A percentile compares a stretch with the other conserved stretches of the same genome.
Conservation (phyloP, 768 basidiomycete genomes). For the Hericium coralloides region DNA sequence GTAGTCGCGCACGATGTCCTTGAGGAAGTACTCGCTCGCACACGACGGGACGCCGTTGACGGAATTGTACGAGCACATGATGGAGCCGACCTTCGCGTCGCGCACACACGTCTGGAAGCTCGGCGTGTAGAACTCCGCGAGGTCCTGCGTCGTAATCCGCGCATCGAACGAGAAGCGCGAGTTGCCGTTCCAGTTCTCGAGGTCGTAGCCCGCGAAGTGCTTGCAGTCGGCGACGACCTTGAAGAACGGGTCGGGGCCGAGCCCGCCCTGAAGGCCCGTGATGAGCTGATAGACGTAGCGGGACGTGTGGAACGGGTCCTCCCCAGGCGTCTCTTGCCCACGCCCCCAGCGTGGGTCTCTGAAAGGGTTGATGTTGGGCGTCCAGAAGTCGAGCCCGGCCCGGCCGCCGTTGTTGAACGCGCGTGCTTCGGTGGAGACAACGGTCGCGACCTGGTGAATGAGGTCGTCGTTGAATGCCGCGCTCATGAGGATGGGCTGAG, state of each 20-base stretch:
- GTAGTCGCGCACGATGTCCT: conserved; percentile 40
- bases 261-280: conserved; percentile 46
- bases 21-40: conserved; percentile 43
- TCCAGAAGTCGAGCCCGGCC: conserved; percentile 44
- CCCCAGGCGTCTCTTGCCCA: conserved; percentile 54
- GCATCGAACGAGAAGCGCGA: conserved; percentile 46
- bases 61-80: conserved; percentile 58
- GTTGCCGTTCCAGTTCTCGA: conserved; percentile 50
- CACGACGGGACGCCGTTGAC: conserved; percentile 53
- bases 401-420: conserved; percentile 48
- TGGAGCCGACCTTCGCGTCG: conserved; percentile 49
- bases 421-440: conserved; percentile 48
- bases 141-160: conserved; percentile 42
- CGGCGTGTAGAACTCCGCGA: conserved; percentile 47
- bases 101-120: conserved; percentile 50
- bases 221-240: conserved; percentile 52
- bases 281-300: conserved; percentile 48
- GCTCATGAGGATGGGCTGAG: conserved; percentile 44
- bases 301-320: conserved; percentile 45
- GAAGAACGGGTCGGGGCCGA: conserved; percentile 41
- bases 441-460: conserved; percentile 38
- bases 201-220: conserved; percentile 51
- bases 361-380: conserved; percentile 45
- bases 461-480: conserved; percentile 48
- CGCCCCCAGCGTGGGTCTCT: conserved; percentile 58